Base-by-base conservation (phyloP, 805 yeast genomes). In the Myxozyma kluyveri region DNA sequence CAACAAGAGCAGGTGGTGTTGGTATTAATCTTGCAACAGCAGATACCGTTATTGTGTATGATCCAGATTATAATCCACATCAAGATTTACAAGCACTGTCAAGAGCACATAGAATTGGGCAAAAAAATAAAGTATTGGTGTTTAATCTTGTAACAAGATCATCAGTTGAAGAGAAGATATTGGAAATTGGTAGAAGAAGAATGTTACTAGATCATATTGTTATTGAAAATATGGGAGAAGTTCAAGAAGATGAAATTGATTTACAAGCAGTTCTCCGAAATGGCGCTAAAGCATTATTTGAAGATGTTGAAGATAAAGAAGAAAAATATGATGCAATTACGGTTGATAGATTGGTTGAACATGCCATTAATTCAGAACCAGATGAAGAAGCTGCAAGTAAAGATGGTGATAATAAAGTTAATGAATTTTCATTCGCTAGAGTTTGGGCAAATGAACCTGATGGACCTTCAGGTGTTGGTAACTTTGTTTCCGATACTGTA, bases 31-130 rank as follows among this genome's bases (percentile, higher is more conserved):
- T 91, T 32, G 80, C 84, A 0, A 80, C 84, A 0, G 96, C 97
- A 0, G 96, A 91, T 59, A 82, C 95, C 0, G 97, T 90, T 0
- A 80, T 91, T 3, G 63, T 91, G 4, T 88, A 87, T 65, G 99
- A 91, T 63, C 85, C 87, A 49, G 99, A 91, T 65, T 90, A 96
- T 95, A 91, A 91, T 64, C 99, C 98, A 0, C 96, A 90, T 64
- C 95, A 88, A 56, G 98, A 91, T 69, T 71, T 89, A 47, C 99
- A 91, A 65, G 98, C 97, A 0, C 88, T 90, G 79, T 97, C 90
- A 61, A 74, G 98, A 49, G 93, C 87, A 17, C 97, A 91, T 66
- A 75, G 98, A 63, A 87, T 91, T 47, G 98, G 98, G 0, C 98
- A 91, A 66, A 75, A 72, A 1, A 82, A 79, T 46, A 96, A 96